Evolutionary conservation across 495 filamentous ascomycete genomes (phyloP), one percentile per base, ranked within the genome.

Genomic region (Penicillium coprophilum): DNA sequence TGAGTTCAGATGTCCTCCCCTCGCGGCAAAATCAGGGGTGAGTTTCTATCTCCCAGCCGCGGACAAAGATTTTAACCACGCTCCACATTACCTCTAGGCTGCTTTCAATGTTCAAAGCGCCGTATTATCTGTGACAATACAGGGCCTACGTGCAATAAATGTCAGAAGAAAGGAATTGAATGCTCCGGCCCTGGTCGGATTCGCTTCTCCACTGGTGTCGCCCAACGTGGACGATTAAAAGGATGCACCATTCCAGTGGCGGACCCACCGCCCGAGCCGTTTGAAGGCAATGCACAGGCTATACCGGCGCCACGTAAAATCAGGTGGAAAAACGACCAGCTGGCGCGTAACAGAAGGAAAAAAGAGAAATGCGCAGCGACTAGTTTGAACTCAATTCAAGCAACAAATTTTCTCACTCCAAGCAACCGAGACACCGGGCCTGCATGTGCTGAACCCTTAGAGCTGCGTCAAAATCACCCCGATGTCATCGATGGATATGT

Each of bases 41-140:
- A 24, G 24, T 24, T 5, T 24, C 24, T 24, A 24, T 24, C 24
- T 24, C 24, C 24, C 2, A 24, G 2, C 24, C 24, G 2, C 24
- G 5, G 24, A 5, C 2, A 24, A 24, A 24, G 24, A 5, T 24
- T 5, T 5, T 24, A 36, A 36, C 10, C 32, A 10, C 32, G 10
- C 10, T 36, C 32, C 32, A 36, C 23, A 4, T 7, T 19, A 44
- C 19, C 17, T n/a, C 10, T 17, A 66, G 63, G 63, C 9, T 66
- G 63, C 39, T 60, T 60, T 30, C 60, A 66, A 55, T 66, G 63
- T 44, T 56, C 63, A 19, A 62, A 66, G 36, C 60, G 63, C n/a
- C 60, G 63, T 9, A 66, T 66, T 31, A 36, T 61, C 38, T 68
- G 65, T 36, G 65, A 68, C 41, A 46, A 46, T 12, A 45, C 36